phyloP scores from a whole-genome alignment of 768 basidiomycete species.

The Rickenella mellea region DNA sequence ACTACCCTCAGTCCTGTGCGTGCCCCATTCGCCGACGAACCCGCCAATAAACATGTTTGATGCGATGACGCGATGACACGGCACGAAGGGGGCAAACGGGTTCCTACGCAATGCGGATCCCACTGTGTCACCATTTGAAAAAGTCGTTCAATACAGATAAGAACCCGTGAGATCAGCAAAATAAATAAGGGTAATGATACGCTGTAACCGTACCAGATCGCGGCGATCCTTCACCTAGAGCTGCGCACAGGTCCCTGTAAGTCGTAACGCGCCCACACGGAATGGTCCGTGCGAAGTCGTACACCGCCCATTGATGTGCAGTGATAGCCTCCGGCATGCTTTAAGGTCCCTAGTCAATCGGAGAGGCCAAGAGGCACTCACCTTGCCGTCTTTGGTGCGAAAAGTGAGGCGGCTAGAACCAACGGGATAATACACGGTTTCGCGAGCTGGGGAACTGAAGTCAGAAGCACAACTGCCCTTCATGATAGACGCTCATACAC shows the following conservation, averaged over 20 bases:
- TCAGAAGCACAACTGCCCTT: too few species aligned
- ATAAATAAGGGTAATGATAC: background rate
- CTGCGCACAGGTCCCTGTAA: conserved; percentile 42
- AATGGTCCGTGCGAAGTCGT: conserved; percentile 41
- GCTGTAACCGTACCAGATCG: conserved; percentile 43
- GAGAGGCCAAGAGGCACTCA: too few species aligned
- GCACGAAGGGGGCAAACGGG: conserved; percentile 58
- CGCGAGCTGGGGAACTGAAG: too few species aligned
- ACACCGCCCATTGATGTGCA: conserved; percentile 50
- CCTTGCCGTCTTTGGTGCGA: too few species aligned
- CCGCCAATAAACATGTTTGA: conserved; percentile 54
- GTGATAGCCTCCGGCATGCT: conserved; percentile 48
- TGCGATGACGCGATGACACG: conserved; percentile 64
- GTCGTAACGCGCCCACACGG: conserved; percentile 45
- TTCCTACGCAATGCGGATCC: conserved; percentile 55
- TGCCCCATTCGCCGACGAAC: conserved; percentile 53
- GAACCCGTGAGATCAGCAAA: background rate
- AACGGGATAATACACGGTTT: too few species aligned
- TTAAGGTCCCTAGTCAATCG: too few species aligned
- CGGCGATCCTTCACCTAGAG: conserved; percentile 46
- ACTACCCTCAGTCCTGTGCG: conserved; percentile 26
- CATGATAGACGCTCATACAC: too few species aligned
- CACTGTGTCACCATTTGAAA: conserved; percentile 25
- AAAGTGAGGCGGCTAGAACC: too few species aligned
- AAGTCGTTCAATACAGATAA: background rate